phyloP scores from a whole-genome alignment of 257 asterid species.

The Rubia yunnanensis region DNA sequence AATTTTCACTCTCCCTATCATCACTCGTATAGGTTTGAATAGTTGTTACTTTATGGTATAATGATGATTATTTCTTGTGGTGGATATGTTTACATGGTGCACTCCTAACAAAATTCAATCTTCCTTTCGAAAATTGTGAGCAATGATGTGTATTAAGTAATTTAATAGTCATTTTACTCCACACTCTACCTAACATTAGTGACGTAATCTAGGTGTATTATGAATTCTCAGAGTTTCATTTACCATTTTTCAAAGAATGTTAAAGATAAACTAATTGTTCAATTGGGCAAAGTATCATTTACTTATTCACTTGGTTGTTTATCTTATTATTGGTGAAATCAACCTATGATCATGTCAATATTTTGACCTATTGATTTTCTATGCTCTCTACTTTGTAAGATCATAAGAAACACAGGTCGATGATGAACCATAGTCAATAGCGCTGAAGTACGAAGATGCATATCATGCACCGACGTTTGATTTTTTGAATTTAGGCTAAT shows the following conservation, averaged over 20 bases:
- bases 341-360: background rate
- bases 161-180: too few relatives aligned
- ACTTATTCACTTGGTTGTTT: background rate
- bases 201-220: too few relatives aligned
- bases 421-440: too few relatives aligned
- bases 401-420: too few relatives aligned
- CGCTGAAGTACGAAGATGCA: too few relatives aligned
- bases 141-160: conserved; percentile 81
- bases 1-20: too few relatives aligned
- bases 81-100: conserved; percentile 41
- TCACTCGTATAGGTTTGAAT: conserved; percentile 12
- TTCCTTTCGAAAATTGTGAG: conserved; percentile 69
- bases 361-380: conserved; percentile 8
- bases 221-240: background rate
- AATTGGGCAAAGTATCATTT: conserved; percentile 22
- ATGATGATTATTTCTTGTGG: conserved; percentile 16
- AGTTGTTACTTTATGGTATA: background rate
- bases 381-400: too few relatives aligned
- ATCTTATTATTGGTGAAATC: conserved; percentile 3
- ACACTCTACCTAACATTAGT: too few relatives aligned
- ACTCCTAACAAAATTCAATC: conserved; percentile 60
- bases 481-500: too few relatives aligned
- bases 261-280: conserved; percentile 66
- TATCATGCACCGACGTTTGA: too few relatives aligned
- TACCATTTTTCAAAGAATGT: conserved; percentile 41